Evolutionary conservation across 2,329 filamentous ascomycete genomes (phyloP), one percentile per base, ranked within the genome.

Genomic region (Apiospora arundinis): DNA sequence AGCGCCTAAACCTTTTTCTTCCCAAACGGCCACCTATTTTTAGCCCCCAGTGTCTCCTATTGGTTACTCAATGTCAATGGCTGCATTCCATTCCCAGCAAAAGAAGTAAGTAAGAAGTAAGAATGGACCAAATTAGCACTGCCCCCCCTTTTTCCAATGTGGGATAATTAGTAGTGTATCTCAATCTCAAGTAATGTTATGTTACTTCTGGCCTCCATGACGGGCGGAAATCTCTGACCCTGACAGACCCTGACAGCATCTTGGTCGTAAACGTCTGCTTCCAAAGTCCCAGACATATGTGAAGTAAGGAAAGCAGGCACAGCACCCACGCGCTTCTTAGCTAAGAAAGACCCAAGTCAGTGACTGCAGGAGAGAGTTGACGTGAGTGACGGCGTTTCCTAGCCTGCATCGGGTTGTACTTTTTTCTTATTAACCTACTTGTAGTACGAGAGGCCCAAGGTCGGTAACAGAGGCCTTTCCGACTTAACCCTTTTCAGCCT

Each of bases 81-180:
- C 32, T 37, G 56, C 32, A n/a, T 32, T 5, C 56, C 28, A 32
- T 32, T 32, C 32, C 32, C 32, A 32, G 32, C 32, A 32, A 32
- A 32, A 32, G 3, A 32, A 32, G 32, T 32, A 32, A 6, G 32
- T 32, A 4, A 32, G 32, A 32, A 32, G 42, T 45, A 45, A 45
- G 42, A 45, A 45, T 40, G 28, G 18, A 63, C 56, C 56, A 63
- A 63, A 63, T 63, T 63, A 63, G 56, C 56, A 63, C 56, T 40
- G 56, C 56, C 56, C 18, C 56, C 32, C 52, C 3, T 49, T 49
- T 21, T 8, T 40, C 18, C 18, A 63, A 8, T n/a, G 28, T 40
- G 56, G 56, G 56, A 37, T 60, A 60, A 60, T 60, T 60, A 60
- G 18, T 9, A 12, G 18, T 18, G 42, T 45, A 4, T 45, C 42